Evolutionary conservation across 306 rosid genomes (phyloP).

Genomic region (Quercus ilex): DNA sequence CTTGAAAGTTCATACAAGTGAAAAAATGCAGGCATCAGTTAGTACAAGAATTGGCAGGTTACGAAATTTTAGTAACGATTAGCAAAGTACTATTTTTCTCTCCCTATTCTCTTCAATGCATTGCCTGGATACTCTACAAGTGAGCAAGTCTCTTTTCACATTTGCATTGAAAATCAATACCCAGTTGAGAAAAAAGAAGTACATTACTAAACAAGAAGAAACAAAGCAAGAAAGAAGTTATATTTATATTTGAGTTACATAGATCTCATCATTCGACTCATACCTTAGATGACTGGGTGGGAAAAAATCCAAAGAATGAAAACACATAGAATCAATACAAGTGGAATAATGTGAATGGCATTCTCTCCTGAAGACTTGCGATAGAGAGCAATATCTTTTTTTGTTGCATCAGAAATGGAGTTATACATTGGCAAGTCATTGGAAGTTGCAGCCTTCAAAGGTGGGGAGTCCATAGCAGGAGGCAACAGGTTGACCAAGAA

Average conservation of each 20-base stretch:
- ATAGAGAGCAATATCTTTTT: constrained; percentile 40
- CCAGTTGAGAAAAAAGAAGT: background rate
- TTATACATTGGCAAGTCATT: constrained; percentile 44
- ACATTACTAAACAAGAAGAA: background rate
- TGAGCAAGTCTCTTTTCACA: background rate
- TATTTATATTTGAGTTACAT: background rate
- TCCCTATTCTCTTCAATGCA: too few species aligned
- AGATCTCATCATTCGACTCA: background rate
- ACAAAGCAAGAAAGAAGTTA: background rate
- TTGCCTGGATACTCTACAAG: too few species aligned
- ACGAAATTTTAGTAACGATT: too few species aligned
- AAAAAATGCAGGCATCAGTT: too few species aligned
- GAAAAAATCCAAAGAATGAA: constrained; percentile 81
- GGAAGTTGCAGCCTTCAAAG: constrained; percentile 33
- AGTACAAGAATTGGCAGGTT: too few species aligned
- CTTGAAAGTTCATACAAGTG: too few species aligned
- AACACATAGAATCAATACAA: constrained; percentile 57
- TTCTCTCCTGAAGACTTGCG: constrained; percentile 37
- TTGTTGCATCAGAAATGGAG: constrained; percentile 22
- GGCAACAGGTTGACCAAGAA: constrained; percentile 25
- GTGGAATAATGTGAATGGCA: constrained; percentile 66
- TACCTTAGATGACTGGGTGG: background rate
- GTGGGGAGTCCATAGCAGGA: constrained; percentile 15
- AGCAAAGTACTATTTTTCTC: too few species aligned
- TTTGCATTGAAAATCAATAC: background rate